Evolutionary conservation across 1,284 basidiomycete genomes (phyloP).

Genomic region (Puccinia novopanici): DNA sequence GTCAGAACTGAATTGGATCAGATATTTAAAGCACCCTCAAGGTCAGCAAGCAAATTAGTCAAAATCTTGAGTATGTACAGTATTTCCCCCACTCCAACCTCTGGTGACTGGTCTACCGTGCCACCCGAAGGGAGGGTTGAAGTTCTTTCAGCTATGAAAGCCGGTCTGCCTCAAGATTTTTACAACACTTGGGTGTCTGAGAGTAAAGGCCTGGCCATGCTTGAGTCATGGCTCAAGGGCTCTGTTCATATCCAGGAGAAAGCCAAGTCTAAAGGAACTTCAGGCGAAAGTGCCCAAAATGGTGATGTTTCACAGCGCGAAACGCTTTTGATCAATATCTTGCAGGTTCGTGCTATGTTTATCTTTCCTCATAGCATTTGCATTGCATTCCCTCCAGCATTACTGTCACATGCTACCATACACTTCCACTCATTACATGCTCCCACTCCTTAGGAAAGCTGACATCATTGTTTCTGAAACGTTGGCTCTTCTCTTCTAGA

Average conservation of each 20-base stretch:
- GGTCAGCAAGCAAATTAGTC: constrained; percentile 36
- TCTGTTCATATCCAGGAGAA: constrained; percentile 40
- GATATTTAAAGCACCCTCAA: constrained; percentile 35
- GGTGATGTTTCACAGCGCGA: constrained; percentile 21
- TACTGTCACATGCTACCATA: not conserved
- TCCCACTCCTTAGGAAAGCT: not conserved
- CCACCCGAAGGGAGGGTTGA: constrained; percentile 47
- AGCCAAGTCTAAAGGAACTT: constrained; percentile 24
- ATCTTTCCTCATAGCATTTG: not conserved
- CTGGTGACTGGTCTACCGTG: constrained; percentile 51
- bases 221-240: constrained; percentile 49
- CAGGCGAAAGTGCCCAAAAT: constrained; percentile 9
- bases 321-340: constrained; percentile 24
- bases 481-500: constrained; percentile 15
- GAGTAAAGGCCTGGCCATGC: constrained; percentile 37
- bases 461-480: not conserved
- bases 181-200: constrained; percentile 43
- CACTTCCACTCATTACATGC: not conserved
- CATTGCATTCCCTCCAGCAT: not conserved
- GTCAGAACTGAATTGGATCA: constrained; percentile 45
- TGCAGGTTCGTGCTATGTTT: constrained; percentile 40
- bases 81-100: constrained; percentile 31
- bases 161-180: constrained; percentile 37
- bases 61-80: constrained; percentile 46
- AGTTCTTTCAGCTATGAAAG: too few relatives aligned